phyloP scores from a whole-genome alignment of 83 land plant species.

The Thuja plicata region DNA sequence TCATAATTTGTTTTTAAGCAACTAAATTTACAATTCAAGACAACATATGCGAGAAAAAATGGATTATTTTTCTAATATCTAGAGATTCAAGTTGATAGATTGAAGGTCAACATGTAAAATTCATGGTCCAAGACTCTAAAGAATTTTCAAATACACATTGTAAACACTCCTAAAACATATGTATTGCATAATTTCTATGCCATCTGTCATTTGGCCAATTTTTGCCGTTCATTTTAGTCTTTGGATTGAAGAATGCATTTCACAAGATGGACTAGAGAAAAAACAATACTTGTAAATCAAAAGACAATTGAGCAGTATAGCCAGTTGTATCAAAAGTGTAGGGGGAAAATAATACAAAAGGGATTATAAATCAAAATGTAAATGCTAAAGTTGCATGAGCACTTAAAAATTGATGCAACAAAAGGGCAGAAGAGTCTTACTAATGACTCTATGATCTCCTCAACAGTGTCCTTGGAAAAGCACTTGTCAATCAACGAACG shows the following conservation, averaged over 20 bases:
- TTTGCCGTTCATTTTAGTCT: neutral
- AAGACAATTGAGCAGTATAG: neutral
- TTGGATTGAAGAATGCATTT: neutral
- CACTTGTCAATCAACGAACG: slow-evolving; percentile 54
- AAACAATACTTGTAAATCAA: neutral
- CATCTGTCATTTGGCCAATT: neutral
- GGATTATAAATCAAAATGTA: neutral
- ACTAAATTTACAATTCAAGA: neutral
- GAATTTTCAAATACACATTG: neutral
- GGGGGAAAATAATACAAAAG: neutral
- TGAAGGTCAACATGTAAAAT: neutral
- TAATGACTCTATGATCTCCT: slow-evolving; percentile 64
- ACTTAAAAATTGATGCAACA: neutral
- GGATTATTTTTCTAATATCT: neutral
- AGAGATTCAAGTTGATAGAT: neutral
- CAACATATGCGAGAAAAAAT: neutral
- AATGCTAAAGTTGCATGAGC: neutral
- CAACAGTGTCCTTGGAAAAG: slow-evolving; percentile 70
- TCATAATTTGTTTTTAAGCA: neutral
- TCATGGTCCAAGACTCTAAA: neutral
- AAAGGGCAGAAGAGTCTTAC: slow-evolving; percentile 39
- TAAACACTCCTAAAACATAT: neutral
- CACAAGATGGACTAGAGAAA: neutral
- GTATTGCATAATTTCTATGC: neutral
- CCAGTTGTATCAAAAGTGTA: neutral